Evolutionary conservation across 768 basidiomycete genomes (phyloP), one percentile per base, ranked within the genome.

Genomic region (Hypholoma sublateritium): DNA sequence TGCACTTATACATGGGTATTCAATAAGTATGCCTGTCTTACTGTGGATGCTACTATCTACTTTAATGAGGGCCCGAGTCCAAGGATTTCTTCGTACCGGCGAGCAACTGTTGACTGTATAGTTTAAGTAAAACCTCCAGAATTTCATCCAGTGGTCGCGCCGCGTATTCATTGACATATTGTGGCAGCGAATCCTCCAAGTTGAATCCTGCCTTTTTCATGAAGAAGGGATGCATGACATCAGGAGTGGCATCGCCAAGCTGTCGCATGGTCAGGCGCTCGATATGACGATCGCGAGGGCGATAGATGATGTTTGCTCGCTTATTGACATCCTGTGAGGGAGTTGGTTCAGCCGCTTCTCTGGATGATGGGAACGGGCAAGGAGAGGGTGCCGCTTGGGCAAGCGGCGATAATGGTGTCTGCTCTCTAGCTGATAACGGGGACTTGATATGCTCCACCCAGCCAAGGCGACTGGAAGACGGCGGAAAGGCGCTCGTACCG

Each of bases 211-310:
- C 85, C 66, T 85, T 89, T 65, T 91, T 88, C 83, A 88, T 88
- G 73, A 91, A 91, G 72, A 91, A 90, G 2, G 88, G 88, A 68
- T 89, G 89, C 89, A 89, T 89, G 19, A 91, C 88, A 63, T 92
- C 89, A 1, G 91, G 90, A 0, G 90, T 91, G n/a, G 89, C 91
- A 68, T 93, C 89, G 32, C 92, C 93, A 12, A 94, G 75, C 67
- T 93, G 93, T 24, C 89, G 83, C 84, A 93, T 87, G 19, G 86
- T 89, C 53, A 93, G 71, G n/a, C 88, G 83, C 62, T 92, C 88
- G 56, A 92, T 91, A 53, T 80, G 79, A 44, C 90, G 79, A 21
- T 74, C 73, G n/a, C 77, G 78, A 1, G 82, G 81, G 51, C 72
- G 72, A 68, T 90, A 92, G 16, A 77, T 68, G 45, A 87, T 66